Conservation (phyloP, 768 basidiomycete genomes). For the Macrolepiota dolichaula region DNA sequence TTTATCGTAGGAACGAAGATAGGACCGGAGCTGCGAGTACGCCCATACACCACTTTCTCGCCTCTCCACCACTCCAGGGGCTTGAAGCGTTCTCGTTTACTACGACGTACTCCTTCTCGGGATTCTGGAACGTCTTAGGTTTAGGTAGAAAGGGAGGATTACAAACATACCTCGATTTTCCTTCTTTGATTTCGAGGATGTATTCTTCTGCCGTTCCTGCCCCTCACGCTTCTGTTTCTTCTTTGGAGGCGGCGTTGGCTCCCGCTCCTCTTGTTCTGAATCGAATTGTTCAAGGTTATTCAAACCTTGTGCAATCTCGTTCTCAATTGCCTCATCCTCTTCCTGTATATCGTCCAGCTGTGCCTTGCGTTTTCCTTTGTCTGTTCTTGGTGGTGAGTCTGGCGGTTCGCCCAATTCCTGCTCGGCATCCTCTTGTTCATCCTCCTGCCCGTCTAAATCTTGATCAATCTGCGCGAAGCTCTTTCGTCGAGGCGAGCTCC, state of each 20-base stretch:
- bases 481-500: constrained; percentile 27
- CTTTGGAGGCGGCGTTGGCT: constrained; percentile 24
- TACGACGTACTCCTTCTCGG: constrained; percentile 65
- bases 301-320: constrained; percentile 40
- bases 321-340: constrained; percentile 39
- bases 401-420: constrained; percentile 20
- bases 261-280: constrained; percentile 27
- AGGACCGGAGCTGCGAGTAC: constrained; percentile 33
- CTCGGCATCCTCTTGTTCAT: constrained; percentile 32
- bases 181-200: constrained; percentile 29
- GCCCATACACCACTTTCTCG: constrained; percentile 83
- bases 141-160: background rate
- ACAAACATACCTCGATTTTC: constrained; percentile 34
- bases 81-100: constrained; percentile 59
- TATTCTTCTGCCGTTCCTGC: constrained; percentile 19
- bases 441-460: constrained; percentile 44
- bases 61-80: constrained; percentile 94
- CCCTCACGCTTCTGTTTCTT: constrained; percentile 32
- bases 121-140: constrained; percentile 20
- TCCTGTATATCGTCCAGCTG: constrained; percentile 36
- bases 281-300: constrained; percentile 34
- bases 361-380: constrained; percentile 41
- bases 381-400: constrained; percentile 23
- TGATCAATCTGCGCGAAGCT: constrained; percentile 50
- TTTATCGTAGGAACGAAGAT: constrained; percentile 66